Conservation (phyloP, 331 rosid species). For the Cydonia oblonga region DNA sequence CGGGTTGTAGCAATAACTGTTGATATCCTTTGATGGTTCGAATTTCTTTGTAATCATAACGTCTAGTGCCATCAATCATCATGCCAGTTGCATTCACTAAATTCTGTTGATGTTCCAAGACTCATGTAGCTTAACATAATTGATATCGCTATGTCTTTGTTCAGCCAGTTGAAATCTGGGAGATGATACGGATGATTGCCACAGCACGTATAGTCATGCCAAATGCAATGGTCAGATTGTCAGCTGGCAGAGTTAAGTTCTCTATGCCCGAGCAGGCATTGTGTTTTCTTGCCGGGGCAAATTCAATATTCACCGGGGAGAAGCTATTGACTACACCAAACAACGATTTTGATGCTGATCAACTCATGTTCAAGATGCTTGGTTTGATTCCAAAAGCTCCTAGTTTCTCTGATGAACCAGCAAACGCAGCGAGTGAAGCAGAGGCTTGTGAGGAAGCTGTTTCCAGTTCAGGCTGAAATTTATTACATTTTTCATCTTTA, state of each 20-base stretch:
- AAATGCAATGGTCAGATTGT: slow-evolving; percentile 86
- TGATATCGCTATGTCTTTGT: not conserved
- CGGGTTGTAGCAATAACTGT: not conserved
- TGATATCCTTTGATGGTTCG: not conserved
- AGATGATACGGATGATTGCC: slow-evolving; percentile 93
- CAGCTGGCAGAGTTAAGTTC: slow-evolving; percentile 91
- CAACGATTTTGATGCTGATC: slow-evolving; percentile 89
- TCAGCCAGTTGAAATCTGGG: slow-evolving; percentile 50
- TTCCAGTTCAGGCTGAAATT: slow-evolving; percentile 35
- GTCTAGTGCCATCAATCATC: not conserved
- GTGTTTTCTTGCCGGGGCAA: slow-evolving; percentile 93
- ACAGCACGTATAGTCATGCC: slow-evolving; percentile 90
- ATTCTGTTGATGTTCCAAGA: not conserved
- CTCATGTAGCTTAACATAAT: not conserved
- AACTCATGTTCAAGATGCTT: slow-evolving; percentile 83
- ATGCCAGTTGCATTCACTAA: not conserved
- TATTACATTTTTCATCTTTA: not conserved
- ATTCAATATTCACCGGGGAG: slow-evolving; percentile 93
- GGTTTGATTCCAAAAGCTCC: slow-evolving; percentile 84
- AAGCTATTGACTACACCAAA: slow-evolving; percentile 89
- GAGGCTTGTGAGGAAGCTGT: slow-evolving; percentile 49
- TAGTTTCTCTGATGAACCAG: slow-evolving; percentile 28
- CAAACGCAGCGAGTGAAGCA: slow-evolving; percentile 16
- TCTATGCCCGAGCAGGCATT: slow-evolving; percentile 92
- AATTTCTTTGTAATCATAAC: not conserved